These are phyloP conservation scores for Leccinellum rugosiceps DNA, from an alignment of 768 basidiomycete species.

Conservation along the genomic window DNA sequence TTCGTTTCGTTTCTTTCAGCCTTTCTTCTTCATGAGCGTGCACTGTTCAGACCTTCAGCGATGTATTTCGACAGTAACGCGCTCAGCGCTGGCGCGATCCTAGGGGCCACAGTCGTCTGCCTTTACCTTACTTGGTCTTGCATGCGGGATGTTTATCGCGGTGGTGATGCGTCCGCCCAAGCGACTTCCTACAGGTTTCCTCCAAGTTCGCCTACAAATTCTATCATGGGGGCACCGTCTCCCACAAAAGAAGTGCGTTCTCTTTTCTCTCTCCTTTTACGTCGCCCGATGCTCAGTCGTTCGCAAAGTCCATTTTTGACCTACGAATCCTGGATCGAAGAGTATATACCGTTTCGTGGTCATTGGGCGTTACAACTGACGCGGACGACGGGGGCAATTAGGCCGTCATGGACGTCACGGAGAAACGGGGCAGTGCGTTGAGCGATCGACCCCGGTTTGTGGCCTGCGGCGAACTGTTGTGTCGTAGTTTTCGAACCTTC, in stretches of 20 bases:
- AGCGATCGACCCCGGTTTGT: slow-evolving; percentile 36
- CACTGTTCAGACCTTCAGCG: no score
- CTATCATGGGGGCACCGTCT: slow-evolving; percentile 3
- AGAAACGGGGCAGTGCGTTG: slow-evolving; percentile 46
- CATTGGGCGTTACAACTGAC: slow-evolving; percentile 16
- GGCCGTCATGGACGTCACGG: slow-evolving; percentile 58
- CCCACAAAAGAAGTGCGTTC: slow-evolving; percentile 1
- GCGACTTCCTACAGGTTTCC: not conserved
- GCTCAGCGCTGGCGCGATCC: not conserved
- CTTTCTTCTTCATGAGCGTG: slow-evolving; percentile 1
- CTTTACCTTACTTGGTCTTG: slow-evolving; percentile 1
- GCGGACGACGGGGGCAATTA: slow-evolving; percentile 24
- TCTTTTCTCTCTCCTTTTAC: not conserved
- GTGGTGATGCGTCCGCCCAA: not conserved
- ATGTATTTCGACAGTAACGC: not conserved
- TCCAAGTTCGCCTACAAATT: slow-evolving; percentile 4
- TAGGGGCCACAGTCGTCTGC: not conserved
- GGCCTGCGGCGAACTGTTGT: slow-evolving; percentile 46
- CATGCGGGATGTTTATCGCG: no score
- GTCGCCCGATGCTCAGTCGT: not conserved
- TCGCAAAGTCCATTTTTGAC: slow-evolving; percentile 5
- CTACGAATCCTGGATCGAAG: slow-evolving; percentile 51
- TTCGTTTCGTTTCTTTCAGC: not conserved
- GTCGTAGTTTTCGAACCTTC: slow-evolving; percentile 50
- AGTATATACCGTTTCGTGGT: slow-evolving; percentile 44